Evolutionary conservation across 1,284 basidiomycete species (phyloP).

Genomic region (Tylopilus sp.): DNA sequence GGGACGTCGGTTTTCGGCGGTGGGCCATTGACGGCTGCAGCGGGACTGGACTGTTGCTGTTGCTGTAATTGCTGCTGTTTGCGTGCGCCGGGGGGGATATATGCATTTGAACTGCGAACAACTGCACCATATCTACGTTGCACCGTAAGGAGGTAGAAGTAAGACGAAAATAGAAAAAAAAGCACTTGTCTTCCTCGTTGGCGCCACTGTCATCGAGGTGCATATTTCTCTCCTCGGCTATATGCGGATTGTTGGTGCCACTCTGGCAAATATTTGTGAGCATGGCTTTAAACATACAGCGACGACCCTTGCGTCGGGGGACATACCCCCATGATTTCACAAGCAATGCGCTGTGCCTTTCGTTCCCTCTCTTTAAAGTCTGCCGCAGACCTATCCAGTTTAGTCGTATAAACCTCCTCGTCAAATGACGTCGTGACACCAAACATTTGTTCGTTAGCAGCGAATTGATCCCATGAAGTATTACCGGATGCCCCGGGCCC

Average conservation of each 20-base stretch:
- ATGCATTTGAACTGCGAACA: constrained; percentile 81
- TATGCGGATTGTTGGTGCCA: constrained; percentile 71
- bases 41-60: constrained; percentile 21
- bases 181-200: constrained; percentile 94
- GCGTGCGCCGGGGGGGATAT: constrained; percentile 86
- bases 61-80: constrained; percentile 34
- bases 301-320: background rate
- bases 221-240: constrained; percentile 85
- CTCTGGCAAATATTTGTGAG: constrained; percentile 42
- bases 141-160: constrained; percentile 15
- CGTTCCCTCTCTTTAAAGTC: constrained; percentile 89
- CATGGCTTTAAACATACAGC: background rate
- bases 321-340: constrained; percentile 82
- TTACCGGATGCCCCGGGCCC: constrained; percentile 45
- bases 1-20: constrained; percentile 51
- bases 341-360: constrained; percentile 83
- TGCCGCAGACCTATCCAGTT: constrained; percentile 77
- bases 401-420: constrained; percentile 94
- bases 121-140: constrained; percentile 82
- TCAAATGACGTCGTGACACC: constrained; percentile 90
- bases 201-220: constrained; percentile 63
- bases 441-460: constrained; percentile 88
- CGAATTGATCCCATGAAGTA: constrained; percentile 91
- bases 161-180: constrained; percentile 7
- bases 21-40: constrained; percentile 30